Conservation (phyloP, 805 yeast species). For the Wickerhamiella galacta region DNA sequence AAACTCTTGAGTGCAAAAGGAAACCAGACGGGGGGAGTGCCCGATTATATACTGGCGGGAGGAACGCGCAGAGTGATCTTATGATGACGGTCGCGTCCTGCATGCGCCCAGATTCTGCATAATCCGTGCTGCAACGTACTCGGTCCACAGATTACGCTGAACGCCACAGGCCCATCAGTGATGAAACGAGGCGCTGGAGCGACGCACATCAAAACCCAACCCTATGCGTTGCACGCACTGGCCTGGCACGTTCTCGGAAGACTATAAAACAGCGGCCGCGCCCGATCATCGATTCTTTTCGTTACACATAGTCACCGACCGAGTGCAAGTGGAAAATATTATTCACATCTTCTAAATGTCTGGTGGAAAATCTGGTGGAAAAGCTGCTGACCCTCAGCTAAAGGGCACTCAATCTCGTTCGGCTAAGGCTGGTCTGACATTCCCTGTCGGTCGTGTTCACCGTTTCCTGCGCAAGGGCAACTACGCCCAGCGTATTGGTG, state of each 20-base stretch:
- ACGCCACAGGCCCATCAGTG: too few relatives aligned
- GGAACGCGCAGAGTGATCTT: too few relatives aligned
- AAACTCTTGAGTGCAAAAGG: constrained; percentile 14
- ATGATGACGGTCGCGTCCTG: too few relatives aligned
- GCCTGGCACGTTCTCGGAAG: too few relatives aligned
- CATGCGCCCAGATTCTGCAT: too few relatives aligned
- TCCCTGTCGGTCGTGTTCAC: constrained; percentile 98
- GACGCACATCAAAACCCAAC: too few relatives aligned
- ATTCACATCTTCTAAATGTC: constrained; percentile 36
- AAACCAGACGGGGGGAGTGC: constrained; percentile 1
- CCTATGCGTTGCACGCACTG: too few relatives aligned
- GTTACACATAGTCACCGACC: constrained; percentile 6
- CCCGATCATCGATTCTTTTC: constrained; percentile 2
- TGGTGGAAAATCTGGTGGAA: constrained; percentile 71
- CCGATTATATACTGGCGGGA: neutral
- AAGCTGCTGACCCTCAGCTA: constrained; percentile 76
- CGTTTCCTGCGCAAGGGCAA: constrained; percentile 82
- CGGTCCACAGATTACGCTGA: too few relatives aligned
- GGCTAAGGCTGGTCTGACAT: constrained; percentile 41
- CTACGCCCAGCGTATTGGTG: constrained; percentile 59
- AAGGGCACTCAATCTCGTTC: constrained; percentile 97
- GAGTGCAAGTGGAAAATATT: constrained; percentile 7
- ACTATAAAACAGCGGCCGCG: constrained; percentile 1
- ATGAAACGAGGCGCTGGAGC: too few relatives aligned
- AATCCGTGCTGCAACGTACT: too few relatives aligned